Conservation (phyloP, 2,329 filamentous ascomycete genomes). For the Trichoderma lentiforme region DNA sequence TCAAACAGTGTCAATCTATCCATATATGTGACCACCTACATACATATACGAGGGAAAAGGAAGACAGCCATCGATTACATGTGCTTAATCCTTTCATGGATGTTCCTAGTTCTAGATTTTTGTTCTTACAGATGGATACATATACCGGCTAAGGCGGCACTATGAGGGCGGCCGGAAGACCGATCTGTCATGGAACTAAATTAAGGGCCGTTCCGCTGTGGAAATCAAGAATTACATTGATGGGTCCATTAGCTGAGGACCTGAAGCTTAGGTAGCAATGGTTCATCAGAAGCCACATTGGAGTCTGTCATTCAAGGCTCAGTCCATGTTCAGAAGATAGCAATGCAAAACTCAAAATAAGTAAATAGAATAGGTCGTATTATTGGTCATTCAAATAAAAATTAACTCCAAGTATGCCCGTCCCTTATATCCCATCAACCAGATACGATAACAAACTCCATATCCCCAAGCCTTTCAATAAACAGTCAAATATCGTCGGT, state of each 20-base stretch:
- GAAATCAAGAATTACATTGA: not conserved
- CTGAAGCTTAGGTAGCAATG: no score
- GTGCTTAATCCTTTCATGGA: not conserved
- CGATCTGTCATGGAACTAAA: not conserved
- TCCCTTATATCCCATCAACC: not conserved
- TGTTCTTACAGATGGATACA: not conserved
- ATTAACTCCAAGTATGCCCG: not conserved
- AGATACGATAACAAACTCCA: not conserved
- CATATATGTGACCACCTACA: fast-evolving
- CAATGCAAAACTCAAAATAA: not conserved
- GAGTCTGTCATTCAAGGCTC: no score
- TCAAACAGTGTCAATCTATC: not conserved
- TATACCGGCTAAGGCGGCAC: not conserved
- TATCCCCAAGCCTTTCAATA: not conserved
- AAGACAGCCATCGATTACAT: not conserved
- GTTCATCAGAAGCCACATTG: no score
- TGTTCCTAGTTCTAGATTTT: fast-evolving
- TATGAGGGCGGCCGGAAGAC: not conserved
- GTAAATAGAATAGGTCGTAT: not conserved
- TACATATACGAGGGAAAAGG: not conserved
- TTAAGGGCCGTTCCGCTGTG: not conserved
- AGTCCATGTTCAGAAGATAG: not conserved
- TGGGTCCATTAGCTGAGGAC: not conserved
- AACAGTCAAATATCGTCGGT: not conserved
- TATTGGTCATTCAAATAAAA: not conserved